Base-by-base conservation (phyloP, 73 alveolate species). In the Paramecium biaurelia region DNA sequence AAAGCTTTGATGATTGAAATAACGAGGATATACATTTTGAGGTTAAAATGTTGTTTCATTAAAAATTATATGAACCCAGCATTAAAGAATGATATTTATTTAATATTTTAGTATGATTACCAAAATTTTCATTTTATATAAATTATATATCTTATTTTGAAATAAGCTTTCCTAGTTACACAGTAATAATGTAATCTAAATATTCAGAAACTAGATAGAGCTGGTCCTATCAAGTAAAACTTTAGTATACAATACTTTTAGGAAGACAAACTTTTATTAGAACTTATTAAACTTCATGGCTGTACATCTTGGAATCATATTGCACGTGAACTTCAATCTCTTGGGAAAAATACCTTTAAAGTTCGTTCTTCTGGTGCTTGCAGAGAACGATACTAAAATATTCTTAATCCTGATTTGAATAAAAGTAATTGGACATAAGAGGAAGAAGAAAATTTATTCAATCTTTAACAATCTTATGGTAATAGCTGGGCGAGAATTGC, bases 401-500 rank as follows among this genome's bases (percentile, higher is more conserved):
- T 93, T 89, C 82, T 95, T 34, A 95, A 95, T 42, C 98, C 98
- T 30, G 56, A 85, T 32, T 89, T 92, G n/a, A 93, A 92, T 56
- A 95, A 95, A 76, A 86, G 92, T 23, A 57, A 79, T 45, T 95
- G 98, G 98, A 95, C 96, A 35, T 85, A 45, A 63, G 97, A 94
- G 76, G 98, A 95, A 72, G 97, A 95, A 86, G 89, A 92, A 59
- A 85, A 84, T 41, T 84, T 95, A 70, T 95, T 95, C 57, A 92
- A 85, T 63, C 93, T 92, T 85, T 96, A 95, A 45, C 49, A 53
- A 32, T 85, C 90, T 67, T 85, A 41, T 89, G 98, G 98, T 21
- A 95, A 95, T 85, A 92, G 93, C 85, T 95, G 98, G 98, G 92
- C 96, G 41, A 94, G 82, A 85, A 93, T 95, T 30, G 59, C 96